Evolutionary conservation across 106 monocot species (phyloP).

Genomic region (Cymbidium sinense): DNA sequence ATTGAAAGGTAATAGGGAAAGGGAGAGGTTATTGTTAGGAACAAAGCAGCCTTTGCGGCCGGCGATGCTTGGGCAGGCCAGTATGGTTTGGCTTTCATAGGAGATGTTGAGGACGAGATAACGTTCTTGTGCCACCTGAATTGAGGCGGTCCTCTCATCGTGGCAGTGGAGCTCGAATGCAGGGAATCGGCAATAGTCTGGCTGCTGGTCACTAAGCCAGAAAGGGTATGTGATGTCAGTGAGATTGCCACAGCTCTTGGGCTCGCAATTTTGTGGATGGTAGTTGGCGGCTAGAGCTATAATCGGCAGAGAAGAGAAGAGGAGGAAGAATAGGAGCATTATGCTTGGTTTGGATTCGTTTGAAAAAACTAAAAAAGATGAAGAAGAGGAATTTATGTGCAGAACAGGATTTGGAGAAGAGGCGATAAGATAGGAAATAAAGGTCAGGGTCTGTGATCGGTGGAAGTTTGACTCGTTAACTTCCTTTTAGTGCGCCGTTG

Average conservation of each 20-base stretch:
- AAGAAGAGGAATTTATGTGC: neutral
- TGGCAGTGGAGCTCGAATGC: conserved; percentile 7
- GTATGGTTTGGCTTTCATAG: conserved; percentile 7
- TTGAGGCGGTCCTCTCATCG: conserved; percentile 1
- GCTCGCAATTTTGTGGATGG: neutral
- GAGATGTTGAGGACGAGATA: neutral
- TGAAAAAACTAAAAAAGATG: no score
- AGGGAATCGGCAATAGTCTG: conserved; percentile 17
- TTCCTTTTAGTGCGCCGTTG: no score
- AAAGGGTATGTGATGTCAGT: conserved; percentile 13
- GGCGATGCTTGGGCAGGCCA: neutral
- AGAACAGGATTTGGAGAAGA: neutral
- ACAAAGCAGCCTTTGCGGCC: neutral
- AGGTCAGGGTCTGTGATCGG: neutral
- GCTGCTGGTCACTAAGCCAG: neutral
- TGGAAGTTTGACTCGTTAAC: no score
- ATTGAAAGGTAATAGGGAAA: neutral
- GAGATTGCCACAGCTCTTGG: conserved; percentile 1
- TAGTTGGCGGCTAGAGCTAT: neutral
- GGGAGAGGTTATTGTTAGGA: neutral
- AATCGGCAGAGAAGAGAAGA: neutral
- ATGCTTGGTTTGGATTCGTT: neutral
- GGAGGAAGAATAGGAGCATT: neutral
- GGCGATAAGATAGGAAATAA: neutral
- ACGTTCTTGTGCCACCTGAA: neutral